phyloP scores from a whole-genome alignment of 2,329 filamentous ascomycete species.

The Knufia petricola region DNA sequence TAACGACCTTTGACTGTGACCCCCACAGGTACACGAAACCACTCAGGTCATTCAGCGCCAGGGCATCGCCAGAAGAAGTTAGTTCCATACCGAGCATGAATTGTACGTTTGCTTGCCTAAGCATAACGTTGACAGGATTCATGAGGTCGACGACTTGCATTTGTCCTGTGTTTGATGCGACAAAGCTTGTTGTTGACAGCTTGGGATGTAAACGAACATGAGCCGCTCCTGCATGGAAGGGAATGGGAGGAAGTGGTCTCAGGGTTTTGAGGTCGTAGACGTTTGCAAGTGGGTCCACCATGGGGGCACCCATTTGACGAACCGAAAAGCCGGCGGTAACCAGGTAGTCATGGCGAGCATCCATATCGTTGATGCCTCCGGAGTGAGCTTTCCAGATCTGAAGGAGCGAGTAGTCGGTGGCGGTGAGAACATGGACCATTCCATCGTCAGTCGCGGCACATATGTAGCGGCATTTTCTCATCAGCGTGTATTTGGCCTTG shows the following conservation, averaged over 20 bases:
- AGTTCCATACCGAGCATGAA: conserved; percentile 76
- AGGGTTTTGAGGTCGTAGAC: conserved; percentile 93
- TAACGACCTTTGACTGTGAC: conserved; percentile 70
- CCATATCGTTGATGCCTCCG: conserved; percentile 88
- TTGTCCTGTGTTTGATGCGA: conserved; percentile 83
- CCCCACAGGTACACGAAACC: conserved; percentile 80
- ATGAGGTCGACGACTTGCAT: conserved; percentile 93
- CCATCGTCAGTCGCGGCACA: conserved; percentile 82
- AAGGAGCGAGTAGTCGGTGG: conserved; percentile 64
- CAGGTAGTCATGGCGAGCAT: conserved; percentile 87
- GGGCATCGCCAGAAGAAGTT: conserved; percentile 75
- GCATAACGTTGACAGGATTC: conserved; percentile 79
- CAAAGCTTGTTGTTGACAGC: conserved; percentile 88
- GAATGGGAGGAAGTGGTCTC: conserved; percentile 77
- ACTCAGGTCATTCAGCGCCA: conserved; percentile 70
- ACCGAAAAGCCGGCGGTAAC: conserved; percentile 91
- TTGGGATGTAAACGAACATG: conserved; percentile 95
- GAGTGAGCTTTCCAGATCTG: conserved; percentile 88
- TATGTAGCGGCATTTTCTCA: conserved; percentile 81
- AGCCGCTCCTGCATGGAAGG: conserved; percentile 83
- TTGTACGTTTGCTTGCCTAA: conserved; percentile 70
- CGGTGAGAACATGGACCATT: conserved; percentile 75
- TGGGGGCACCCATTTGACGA: conserved; percentile 66
- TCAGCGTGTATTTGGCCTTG: conserved; percentile 72
- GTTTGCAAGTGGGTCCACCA: conserved; percentile 86